phyloP scores from a whole-genome alignment of 1,284 basidiomycete species.

The Apiotrichum laibachii region DNA sequence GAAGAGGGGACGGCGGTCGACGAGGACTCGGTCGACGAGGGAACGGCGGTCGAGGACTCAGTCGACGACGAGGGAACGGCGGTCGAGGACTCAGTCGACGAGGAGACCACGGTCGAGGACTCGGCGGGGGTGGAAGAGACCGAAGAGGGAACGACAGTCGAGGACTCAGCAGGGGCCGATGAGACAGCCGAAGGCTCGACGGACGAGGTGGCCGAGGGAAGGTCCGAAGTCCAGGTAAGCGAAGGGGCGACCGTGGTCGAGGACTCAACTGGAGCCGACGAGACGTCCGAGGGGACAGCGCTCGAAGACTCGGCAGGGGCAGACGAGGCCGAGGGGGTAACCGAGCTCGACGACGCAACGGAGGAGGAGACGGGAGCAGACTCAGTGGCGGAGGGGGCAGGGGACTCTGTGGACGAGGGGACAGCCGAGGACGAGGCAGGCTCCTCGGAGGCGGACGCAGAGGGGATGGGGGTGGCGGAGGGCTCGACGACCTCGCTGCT shows the following conservation, averaged over 20 bases:
- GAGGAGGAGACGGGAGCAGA: conserved; percentile 1
- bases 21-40: conserved; percentile 1
- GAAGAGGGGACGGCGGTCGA: background rate
- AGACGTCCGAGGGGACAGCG: no score
- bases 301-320: background rate
- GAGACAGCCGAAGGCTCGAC: background rate
- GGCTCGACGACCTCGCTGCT: background rate
- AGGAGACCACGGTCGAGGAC: conserved; percentile 9
- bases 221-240: conserved; percentile 1
- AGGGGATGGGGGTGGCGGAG: background rate
- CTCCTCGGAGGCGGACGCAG: background rate
- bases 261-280: background rate
- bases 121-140: background rate
- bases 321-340: background rate
- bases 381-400: conserved; percentile 6
- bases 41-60: conserved; percentile 8
- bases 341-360: background rate
- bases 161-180: background rate
- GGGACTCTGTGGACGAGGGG: background rate
- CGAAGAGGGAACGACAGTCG: background rate
- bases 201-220: conserved; percentile 1
- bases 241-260: background rate
- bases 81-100: conserved; percentile 9
- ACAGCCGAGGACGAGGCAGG: conserved; percentile 1
- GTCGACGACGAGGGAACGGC: background rate